Base-by-base conservation (phyloP, 768 basidiomycete genomes). In the Antrodiella citrinella region DNA sequence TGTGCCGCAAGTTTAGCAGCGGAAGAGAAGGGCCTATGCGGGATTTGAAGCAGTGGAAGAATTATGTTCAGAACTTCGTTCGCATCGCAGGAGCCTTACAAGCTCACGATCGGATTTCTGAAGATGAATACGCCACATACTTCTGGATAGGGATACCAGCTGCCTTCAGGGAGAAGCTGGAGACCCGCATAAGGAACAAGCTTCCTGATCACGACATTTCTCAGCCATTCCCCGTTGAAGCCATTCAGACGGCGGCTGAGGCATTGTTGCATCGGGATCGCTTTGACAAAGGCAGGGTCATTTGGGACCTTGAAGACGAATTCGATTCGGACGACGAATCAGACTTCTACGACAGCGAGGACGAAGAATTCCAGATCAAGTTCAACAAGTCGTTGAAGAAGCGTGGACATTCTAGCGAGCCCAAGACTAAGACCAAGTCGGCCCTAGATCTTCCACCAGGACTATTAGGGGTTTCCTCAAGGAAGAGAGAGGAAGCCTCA, bases 11-110 rank as follows among this genome's bases (percentile, higher is more conserved):
- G 9, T 25, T 24, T 3, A 20, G 13, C 21, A 3, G 30, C 30
- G 30, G 30, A 35, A 7, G 7, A 7, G 30, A 45, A 18, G 19
- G 23, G 4, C 5, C 18, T 4, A 24, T 47, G 22, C 5, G 30
- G 1, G 22, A 22, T 18, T 18, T 52, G 38, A 23, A 3, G 9
- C 20, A 2, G 9, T 52, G 51, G 51, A 47, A 30, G 4, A 41
- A 35, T 12, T 52, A 52, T 26, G 41, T 20, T 21, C 51, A 40
- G 1, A 25, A 41, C n/a, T 52, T 41, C 19, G 42, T 52, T 19
- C 45, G 46, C 20, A 52, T 52, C 23, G 45, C 23, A 13, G 51
- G 51, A 41, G 47, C 45, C 41, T 19, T 49, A 13, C 2, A 15
- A 25, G 20, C 3, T 11, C 18, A 26, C 11, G 5, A 43, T 4